Evolutionary conservation across 805 yeast genomes (phyloP).

Genomic region (Yamadazyma sp.): DNA sequence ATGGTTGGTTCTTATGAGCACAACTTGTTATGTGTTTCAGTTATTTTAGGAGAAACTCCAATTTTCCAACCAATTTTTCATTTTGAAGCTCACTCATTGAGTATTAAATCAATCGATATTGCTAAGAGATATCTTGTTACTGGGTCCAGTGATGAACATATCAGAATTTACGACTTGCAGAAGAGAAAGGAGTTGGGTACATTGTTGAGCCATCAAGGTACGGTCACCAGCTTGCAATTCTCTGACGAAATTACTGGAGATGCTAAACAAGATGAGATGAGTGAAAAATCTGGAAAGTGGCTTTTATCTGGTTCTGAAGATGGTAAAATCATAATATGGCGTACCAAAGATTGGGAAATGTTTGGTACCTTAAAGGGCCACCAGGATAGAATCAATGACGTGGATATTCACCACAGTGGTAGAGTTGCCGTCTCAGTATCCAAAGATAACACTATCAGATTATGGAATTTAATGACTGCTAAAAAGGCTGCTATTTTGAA

Average conservation of each 20-base stretch:
- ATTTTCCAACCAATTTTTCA: slow-evolving; percentile 92
- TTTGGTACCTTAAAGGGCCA: slow-evolving; percentile 90
- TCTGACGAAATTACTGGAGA: slow-evolving; percentile 44
- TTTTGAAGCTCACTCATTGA: slow-evolving; percentile 88
- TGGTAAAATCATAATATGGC: slow-evolving; percentile 86
- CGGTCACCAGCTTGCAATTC: slow-evolving; percentile 75
- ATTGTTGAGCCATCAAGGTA: slow-evolving; percentile 82
- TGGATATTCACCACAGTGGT: slow-evolving; percentile 88
- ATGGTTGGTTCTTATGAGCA: slow-evolving; percentile 97
- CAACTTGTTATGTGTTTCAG: slow-evolving; percentile 73
- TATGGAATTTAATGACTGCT: slow-evolving; percentile 97
- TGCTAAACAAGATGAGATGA: slow-evolving; percentile 9
- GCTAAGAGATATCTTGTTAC: slow-evolving; percentile 85
- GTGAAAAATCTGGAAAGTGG: slow-evolving; percentile 73
- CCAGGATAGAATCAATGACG: slow-evolving; percentile 73
- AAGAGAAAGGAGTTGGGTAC: slow-evolving; percentile 93
- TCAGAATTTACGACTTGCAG: slow-evolving; percentile 89
- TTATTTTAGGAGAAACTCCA: slow-evolving; percentile 45
- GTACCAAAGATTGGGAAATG: slow-evolving; percentile 95
- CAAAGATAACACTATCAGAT: slow-evolving; percentile 74
- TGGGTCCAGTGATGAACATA: slow-evolving; percentile 94
- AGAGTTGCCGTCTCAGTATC: slow-evolving; percentile 88
- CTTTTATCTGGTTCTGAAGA: slow-evolving; percentile 87
- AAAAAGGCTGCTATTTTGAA: slow-evolving; percentile 86
- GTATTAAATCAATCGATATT: slow-evolving; percentile 80